Base-by-base conservation (phyloP, 495 filamentous ascomycete species). In the Penicillium nucicola region DNA sequence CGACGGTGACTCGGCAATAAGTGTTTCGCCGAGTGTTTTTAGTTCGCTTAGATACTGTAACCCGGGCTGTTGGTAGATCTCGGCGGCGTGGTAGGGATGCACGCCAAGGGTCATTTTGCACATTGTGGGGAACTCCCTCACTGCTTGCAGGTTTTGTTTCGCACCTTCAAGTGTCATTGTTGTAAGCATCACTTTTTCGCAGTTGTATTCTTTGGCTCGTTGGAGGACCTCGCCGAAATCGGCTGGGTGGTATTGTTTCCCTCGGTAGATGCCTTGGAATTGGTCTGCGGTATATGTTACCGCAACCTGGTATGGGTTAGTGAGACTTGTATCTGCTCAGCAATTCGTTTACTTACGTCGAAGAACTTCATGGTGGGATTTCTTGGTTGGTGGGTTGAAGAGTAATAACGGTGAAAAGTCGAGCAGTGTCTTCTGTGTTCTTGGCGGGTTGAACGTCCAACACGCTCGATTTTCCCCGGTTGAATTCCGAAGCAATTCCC, bases 281-380 rank as follows among this genome's bases (percentile, higher is more conserved):
- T 66, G 59, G 25, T 64, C 58, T n/a, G 65, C 62, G 1, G 65
- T 68, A 52, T 46, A 68, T 20, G 65, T 64, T 2, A 68, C 62
- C 0, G 58, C 65, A 1, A 64, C 65, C 65, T 63, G 45, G n/a
- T 3, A 9, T 10, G 15, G 32, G 7, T 40, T 34, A 47, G 25
- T 7, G 10, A 8, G 2, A 5, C n/a, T n/a, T 1, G 11, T 20
- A 33, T 33, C 1, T 28, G 7, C 10, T 6, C 0, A 8, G 5
- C 1, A 9, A 1, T 8, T 28, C 1, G n/a, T 34, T 8, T n/a
- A 11, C 36, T 17, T 13, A 53, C 50, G 31, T 53, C 43, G n/a
- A 53, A 53, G 36, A 39, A 53, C 8, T 33, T 38, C 43, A 53
- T 41, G 11, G 50, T 31, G n/a, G 36, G 31, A 4, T 22, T 45